Base-by-base conservation (phyloP, 352 stramenopile genomes). In the Globisporangium camurandrum region DNA sequence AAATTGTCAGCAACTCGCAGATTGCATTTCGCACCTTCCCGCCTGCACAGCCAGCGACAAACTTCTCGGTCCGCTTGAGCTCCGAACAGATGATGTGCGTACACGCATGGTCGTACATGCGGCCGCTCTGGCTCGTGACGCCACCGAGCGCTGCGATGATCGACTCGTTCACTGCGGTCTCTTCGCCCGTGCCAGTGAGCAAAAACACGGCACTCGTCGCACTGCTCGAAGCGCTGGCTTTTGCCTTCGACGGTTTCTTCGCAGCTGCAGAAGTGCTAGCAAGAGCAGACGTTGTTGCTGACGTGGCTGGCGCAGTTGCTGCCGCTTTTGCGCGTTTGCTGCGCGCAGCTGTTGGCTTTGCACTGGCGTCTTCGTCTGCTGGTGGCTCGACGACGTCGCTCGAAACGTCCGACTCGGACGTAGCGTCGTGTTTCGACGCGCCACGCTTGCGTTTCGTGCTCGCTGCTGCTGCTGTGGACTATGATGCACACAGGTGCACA, bases 41-140 rank as follows among this genome's bases (percentile, higher is more conserved):
- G 50, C 75, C 64, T 5, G 81, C 79, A 48, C 82, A 93, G 20
- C 78, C 84, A 26, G 78, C 75, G 19, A 94, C 69, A 49, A 94
- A 89, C 56, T 94, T 94, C 54, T 94, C 84, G 4, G 84, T 94
- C 2, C 84, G 75, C 64, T 90, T 90, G 24, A 94, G 68, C 50
- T 93, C 79, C 31, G 73, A 90, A 59, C 78, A 93, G 51, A 94
- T 89, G 58, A 94, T 86, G 59, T 94, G 79, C 3, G 84, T 92
- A 58, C 81, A 85, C 20, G 63, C 62, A 37, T 52, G 66, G 36
- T 94, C 81, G 57, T 75, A 94, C 17, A 72, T 70, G 23, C 84
- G 73, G 34, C 71, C 75, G 30, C 70, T 83, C 23, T 85, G 57
- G 52, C 80, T 84, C 16, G 89, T 71, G 16, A 49, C 67, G 34